Evolutionary conservation across 352 stramenopile species (phyloP).

Genomic region (Pythium phragmitis): DNA sequence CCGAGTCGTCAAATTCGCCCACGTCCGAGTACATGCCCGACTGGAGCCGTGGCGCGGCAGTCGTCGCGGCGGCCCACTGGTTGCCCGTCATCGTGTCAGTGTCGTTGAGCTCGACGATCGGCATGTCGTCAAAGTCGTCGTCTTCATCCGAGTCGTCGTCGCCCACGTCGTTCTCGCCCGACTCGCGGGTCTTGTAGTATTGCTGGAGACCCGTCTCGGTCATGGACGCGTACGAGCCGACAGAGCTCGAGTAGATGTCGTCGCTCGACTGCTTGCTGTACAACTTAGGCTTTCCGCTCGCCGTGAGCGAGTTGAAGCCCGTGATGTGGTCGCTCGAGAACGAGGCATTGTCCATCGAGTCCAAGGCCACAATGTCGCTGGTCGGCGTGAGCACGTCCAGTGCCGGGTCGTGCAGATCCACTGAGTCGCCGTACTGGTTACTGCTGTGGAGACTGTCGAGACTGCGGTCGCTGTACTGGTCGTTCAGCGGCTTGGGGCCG

Average conservation of each 20-base stretch:
- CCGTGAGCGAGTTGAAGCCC: slow-evolving; percentile 22
- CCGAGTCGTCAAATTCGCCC: slow-evolving; percentile 23
- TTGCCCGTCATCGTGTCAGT: background rate
- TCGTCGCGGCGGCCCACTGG: slow-evolving; percentile 1
- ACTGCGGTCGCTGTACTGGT: slow-evolving; percentile 8
- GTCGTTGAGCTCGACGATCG: slow-evolving; percentile 20
- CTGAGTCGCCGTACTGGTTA: slow-evolving; percentile 15
- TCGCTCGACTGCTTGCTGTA: slow-evolving; percentile 5
- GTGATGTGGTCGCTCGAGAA: slow-evolving; percentile 22
- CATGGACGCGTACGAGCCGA: slow-evolving; percentile 15
- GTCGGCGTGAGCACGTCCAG: slow-evolving; percentile 63
- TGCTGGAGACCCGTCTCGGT: slow-evolving; percentile 10
- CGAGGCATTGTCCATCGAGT: slow-evolving; percentile 10
- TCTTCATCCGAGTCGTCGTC: slow-evolving; percentile 20
- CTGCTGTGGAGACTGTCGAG: slow-evolving; percentile 1
- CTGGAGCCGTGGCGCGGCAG: slow-evolving; percentile 5
- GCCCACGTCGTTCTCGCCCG: slow-evolving; percentile 23
- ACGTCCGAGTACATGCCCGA: slow-evolving; percentile 14
- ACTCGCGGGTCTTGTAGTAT: slow-evolving; percentile 12
- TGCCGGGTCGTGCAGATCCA: slow-evolving; percentile 50
- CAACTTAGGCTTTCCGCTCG: slow-evolving; percentile 16
- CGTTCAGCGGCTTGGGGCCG: slow-evolving; percentile 18
- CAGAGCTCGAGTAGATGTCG: slow-evolving; percentile 13
- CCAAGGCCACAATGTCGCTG: slow-evolving; percentile 51
- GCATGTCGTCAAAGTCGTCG: slow-evolving; percentile 5